Conservation (phyloP, 306 rosid species). For the Ormosia emarginata region DNA sequence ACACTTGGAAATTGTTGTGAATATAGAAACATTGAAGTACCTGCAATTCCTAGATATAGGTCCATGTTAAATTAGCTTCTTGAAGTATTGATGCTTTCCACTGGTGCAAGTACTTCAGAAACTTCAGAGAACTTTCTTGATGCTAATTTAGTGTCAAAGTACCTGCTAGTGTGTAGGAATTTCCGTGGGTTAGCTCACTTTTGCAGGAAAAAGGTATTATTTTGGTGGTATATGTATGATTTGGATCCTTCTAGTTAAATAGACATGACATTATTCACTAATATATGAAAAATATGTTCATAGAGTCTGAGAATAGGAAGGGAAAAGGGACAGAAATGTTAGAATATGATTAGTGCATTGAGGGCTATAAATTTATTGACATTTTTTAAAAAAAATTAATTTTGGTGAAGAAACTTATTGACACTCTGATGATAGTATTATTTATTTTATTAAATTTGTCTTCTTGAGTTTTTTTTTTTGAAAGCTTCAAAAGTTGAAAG, state of each 20-base stretch:
- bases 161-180: neutral
- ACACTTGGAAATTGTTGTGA: conserved; percentile 7
- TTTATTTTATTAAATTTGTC: too few species aligned
- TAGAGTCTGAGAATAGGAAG: neutral
- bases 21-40: conserved; percentile 21
- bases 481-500: conserved; percentile 10
- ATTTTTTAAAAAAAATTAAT: too few species aligned
- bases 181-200: neutral
- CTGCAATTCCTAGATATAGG: neutral
- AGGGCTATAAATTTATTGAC: neutral
- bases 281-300: too few species aligned
- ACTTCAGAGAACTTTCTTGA: conserved; percentile 32
- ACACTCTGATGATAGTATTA: too few species aligned
- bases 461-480: neutral
- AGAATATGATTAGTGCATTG: neutral
- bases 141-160: neutral
- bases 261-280: neutral
- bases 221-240: neutral
- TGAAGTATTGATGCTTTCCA: neutral
- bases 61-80: neutral
- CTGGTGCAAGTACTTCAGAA: conserved; percentile 19
- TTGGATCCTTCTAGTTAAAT: neutral
- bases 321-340: neutral
- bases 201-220: neutral
- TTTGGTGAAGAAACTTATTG: too few species aligned